Percentiles rank a stretch among this genome's conserved stretches.
Evolutionary conservation across 305 asterid genomes (phyloP).

Genomic region (Solanum hybrid): DNA sequence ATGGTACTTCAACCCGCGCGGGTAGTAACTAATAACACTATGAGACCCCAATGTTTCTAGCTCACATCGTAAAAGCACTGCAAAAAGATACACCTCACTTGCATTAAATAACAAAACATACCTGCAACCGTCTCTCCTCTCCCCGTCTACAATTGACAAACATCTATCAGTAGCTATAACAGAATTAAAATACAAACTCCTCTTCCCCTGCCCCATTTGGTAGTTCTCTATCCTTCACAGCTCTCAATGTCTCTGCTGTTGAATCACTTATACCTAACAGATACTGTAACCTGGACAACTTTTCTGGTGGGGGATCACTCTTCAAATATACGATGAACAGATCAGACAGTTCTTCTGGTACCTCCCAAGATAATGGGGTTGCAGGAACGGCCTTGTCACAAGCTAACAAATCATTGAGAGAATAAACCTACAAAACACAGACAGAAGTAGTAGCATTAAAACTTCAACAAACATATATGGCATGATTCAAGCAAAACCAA

Average conservation of each 20-base stretch:
- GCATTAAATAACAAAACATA: background rate
- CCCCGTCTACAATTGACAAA: background rate
- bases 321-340: conserved; percentile 52
- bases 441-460: background rate
- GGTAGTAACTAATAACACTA: background rate
- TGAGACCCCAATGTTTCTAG: background rate
- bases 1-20: background rate
- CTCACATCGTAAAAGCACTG: background rate
- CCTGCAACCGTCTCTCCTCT: background rate
- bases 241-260: conserved; percentile 48
- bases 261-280: conserved; percentile 77
- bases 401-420: conserved; percentile 83
- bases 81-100: background rate
- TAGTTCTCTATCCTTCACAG: conserved; percentile 36
- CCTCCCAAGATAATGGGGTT: conserved; percentile 74
- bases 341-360: conserved; percentile 68
- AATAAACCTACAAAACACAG: conserved; percentile 50
- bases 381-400: conserved; percentile 94
- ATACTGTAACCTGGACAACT: conserved; percentile 63
- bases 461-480: background rate
- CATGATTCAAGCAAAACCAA: background rate
- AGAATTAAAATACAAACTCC: conserved; percentile 43
- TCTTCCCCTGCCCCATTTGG: conserved; percentile 32
- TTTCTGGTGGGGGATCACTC: conserved; percentile 54
- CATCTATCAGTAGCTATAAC: background rate